Conservation (phyloP, 2,329 filamentous ascomycete species). For the Coniochaeta hoffmannii region DNA sequence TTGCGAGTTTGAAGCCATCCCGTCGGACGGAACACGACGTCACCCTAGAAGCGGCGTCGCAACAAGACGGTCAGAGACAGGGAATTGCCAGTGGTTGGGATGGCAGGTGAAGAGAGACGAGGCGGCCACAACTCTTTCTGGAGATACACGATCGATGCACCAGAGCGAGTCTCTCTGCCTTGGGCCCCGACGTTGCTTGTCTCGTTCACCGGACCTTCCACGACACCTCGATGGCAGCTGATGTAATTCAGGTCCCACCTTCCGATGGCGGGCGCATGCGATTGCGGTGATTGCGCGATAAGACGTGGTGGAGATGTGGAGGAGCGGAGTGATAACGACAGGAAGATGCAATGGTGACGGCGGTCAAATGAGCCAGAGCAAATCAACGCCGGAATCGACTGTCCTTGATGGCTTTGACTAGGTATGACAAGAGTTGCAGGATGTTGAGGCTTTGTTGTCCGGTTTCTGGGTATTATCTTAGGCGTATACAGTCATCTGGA, state of each 20-base stretch:
- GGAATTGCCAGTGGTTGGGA: not conserved
- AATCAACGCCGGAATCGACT: not conserved
- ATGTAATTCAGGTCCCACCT: conserved; percentile 1
- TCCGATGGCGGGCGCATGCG: not conserved
- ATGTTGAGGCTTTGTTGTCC: not conserved
- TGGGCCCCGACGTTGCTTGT: not conserved
- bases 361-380: not conserved
- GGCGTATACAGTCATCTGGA: not conserved
- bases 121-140: not conserved
- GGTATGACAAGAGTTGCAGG: not conserved
- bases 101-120: not conserved
- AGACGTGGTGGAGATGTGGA: not conserved
- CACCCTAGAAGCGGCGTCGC: not conserved
- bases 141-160: not conserved
- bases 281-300: conserved; percentile 1
- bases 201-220: not conserved
- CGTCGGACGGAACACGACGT: not conserved
- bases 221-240: not conserved
- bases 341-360: not conserved
- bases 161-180: not conserved
- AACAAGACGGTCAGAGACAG: not conserved
- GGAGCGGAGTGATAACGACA: not conserved
- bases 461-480: not conserved
- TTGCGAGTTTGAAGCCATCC: conserved; percentile 11
- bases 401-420: not conserved